Conservation (phyloP, 2,329 filamentous ascomycete genomes). For the Trichoderma citrinoviride region DNA sequence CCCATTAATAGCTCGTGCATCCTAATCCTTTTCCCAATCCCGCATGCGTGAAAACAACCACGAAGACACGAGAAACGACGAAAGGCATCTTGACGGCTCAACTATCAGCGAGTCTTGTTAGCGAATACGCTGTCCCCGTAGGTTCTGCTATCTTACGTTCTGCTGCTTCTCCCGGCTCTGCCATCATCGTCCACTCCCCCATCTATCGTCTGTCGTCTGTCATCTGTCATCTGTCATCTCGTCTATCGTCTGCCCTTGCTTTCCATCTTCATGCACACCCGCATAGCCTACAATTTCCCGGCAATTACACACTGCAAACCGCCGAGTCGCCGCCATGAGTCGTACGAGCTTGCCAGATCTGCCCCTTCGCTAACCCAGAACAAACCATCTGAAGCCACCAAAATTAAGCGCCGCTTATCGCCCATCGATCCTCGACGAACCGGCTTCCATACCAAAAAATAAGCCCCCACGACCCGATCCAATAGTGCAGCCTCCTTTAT, state of each 20-base stretch:
- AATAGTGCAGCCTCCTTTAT: background rate
- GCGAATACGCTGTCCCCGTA: background rate
- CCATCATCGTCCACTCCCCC: background rate
- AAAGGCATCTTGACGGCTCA: too few species aligned
- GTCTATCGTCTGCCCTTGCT: too few species aligned
- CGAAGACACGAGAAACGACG: background rate
- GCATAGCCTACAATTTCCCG: background rate
- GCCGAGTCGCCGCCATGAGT: background rate
- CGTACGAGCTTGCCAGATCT: background rate
- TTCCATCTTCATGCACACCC: too few species aligned
- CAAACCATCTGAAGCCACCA: background rate
- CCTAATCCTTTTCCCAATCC: too few species aligned
- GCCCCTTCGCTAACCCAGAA: slow-evolving; percentile 9
- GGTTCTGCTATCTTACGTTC: background rate
- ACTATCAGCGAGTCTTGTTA: too few species aligned
- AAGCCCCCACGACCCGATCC: background rate
- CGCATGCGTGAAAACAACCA: background rate
- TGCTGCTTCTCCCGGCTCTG: too few species aligned
- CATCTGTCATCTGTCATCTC: background rate
- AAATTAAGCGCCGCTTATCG: slow-evolving; percentile 17
- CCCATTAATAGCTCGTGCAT: background rate
- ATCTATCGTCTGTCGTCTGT: background rate
- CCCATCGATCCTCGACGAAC: background rate
- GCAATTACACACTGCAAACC: background rate
- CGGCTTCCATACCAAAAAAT: too few species aligned